These are phyloP conservation scores for bread wheat (Triticum aestivum) DNA, from an alignment of 176 grass and related monocot genomes.

Conservation along the genomic window DNA sequence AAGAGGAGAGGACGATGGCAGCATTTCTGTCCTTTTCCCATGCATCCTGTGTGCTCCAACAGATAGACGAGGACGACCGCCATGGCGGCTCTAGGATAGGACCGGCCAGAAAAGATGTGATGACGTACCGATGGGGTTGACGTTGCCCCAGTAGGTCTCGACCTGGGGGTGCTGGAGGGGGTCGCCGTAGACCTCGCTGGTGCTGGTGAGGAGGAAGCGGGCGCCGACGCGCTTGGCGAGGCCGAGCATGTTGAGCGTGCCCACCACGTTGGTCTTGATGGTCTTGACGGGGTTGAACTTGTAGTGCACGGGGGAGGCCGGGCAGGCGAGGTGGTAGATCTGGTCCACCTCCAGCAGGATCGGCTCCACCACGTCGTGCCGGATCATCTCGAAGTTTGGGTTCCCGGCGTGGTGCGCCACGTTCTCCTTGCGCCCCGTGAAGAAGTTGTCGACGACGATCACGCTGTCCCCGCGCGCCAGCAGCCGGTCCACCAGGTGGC, in stretches of 20 bases:
- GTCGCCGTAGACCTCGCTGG: slow-evolving; percentile 93
- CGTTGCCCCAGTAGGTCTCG: slow-evolving; percentile 94
- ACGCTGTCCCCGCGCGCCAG: slow-evolving; percentile 75
- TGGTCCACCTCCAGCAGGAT: slow-evolving; percentile 95
- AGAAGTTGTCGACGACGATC: slow-evolving; percentile 93
- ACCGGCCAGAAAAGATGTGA: too few relatives aligned
- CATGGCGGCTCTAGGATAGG: too few relatives aligned
- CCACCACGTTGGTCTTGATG: slow-evolving; percentile 97
- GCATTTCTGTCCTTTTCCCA: background rate
- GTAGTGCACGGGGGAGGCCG: slow-evolving; percentile 92
- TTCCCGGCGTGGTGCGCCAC: slow-evolving; percentile 71
- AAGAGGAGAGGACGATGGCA: background rate
- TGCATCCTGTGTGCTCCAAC: too few relatives aligned
- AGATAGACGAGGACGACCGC: background rate
- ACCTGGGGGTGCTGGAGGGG: slow-evolving; percentile 89
- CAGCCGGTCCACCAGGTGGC: slow-evolving; percentile 81
- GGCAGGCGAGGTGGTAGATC: slow-evolving; percentile 97
- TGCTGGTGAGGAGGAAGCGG: slow-evolving; percentile 78
- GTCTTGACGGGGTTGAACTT: slow-evolving; percentile 97
- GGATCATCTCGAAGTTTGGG: slow-evolving; percentile 74
- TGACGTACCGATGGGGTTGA: slow-evolving; percentile 80
- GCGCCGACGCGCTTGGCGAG: slow-evolving; percentile 88
- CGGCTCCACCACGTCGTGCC: slow-evolving; percentile 89
- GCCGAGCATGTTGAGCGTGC: slow-evolving; percentile 98
- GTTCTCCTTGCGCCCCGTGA: slow-evolving; percentile 87